Base-by-base conservation (phyloP, 2,329 filamentous ascomycete species). In the Xylariaceae sp. region DNA sequence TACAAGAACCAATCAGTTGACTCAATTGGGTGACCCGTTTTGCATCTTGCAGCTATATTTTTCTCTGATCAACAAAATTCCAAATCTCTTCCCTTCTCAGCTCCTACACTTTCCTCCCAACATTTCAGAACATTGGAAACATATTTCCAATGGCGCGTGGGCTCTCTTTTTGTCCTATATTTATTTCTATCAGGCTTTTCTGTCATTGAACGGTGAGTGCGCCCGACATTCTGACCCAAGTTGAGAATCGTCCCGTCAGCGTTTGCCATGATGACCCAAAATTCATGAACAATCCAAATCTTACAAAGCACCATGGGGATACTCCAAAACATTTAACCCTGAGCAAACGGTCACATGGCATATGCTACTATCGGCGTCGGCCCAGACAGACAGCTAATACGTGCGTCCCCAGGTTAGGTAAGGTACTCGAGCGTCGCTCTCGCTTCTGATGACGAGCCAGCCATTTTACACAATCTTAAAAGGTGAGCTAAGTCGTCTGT, bases 241-340 rank as follows among this genome's bases (percentile, higher is more conserved):
- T 33, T 35, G 26, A 27, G 21, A 36, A 8, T 27, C 11, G 11
- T 23, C 17, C 34, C 12, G 32, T 42, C 30, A 14, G 36, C 33
- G 41, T 45, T 60, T 66, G 59, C 64, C 50, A 51, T 69, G 67
- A 71, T 63, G 67, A 70, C 13, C 9, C 58, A 37, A 46, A 60
- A 53, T 47, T 53, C 34, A 41, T 62, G 71, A 77, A 76, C 73
- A 78, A 78, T 78, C 74, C 74, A 78, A 78, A 64, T 71, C 73
- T 71, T 72, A 78, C 73, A 62, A 56, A n/a, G n/a, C 54, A 59
- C 59, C 63, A 69, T 78, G 75, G 74, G 74, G 73, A 76, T 61
- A 55, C 11, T 45, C 62, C 62, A 62, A 38, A 59, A 63, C 70
- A 57, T 67, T 73, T 64, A 71, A 71, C 65, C 55, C 74, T 78